phyloP scores from a whole-genome alignment of 2,329 filamentous ascomycete genomes.

The Fusarium beomiforme region DNA sequence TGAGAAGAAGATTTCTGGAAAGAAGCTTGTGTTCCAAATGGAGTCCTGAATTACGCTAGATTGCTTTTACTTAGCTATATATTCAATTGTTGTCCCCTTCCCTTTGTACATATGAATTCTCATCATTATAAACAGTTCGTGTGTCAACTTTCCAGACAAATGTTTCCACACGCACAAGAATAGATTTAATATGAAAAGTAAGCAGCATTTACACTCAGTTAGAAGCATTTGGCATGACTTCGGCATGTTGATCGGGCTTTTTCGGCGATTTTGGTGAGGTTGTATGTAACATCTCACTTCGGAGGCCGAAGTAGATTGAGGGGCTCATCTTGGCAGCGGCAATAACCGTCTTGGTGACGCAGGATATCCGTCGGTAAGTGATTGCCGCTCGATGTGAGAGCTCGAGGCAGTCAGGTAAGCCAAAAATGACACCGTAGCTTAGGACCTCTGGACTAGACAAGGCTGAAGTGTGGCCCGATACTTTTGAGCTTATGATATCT shows the following conservation, averaged over 20 bases:
- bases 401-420: background rate
- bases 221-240: rapidly evolving
- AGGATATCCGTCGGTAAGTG: background rate
- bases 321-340: background rate
- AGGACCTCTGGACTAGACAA: background rate
- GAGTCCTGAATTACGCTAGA: background rate
- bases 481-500: no score
- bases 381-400: background rate
- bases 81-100: no score
- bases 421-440: background rate
- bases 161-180: no score
- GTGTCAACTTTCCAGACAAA: no score
- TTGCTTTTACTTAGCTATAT: no score
- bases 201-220: rapidly evolving
- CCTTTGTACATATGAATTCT: no score
- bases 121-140: no score
- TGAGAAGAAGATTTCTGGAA: background rate
- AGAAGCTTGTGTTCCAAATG: background rate
- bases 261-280: background rate
- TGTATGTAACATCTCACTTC: background rate
- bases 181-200: no score
- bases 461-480: background rate
- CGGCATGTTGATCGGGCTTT: background rate
- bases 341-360: background rate
- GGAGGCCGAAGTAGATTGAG: background rate